Percentiles rank a stretch among this genome's conserved stretches.
These are phyloP conservation scores for Psilocybe subaeruginosa DNA, from an alignment of 768 basidiomycete species.

Conservation along the genomic window DNA sequence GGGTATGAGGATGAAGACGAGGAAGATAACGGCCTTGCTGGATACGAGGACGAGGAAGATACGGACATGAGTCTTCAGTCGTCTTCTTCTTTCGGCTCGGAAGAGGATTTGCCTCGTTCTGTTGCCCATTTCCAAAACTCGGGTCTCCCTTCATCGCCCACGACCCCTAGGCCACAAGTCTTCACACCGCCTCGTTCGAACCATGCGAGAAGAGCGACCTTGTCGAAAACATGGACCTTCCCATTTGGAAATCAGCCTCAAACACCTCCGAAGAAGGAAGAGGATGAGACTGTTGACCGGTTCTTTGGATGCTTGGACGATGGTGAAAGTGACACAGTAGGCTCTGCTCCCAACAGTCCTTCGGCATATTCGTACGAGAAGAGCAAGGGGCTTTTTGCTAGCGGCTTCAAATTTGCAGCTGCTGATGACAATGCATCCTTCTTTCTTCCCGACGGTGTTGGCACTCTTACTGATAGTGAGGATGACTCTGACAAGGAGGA, in stretches of 20 bases:
- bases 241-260: conserved; percentile 31
- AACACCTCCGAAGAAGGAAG: conserved; percentile 26
- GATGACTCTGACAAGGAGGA: conserved; percentile 46
- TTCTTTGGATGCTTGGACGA: conserved; percentile 79
- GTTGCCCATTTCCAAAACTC: conserved; percentile 28
- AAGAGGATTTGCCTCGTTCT: conserved; percentile 47
- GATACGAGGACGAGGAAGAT: conserved; percentile 77
- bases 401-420: conserved; percentile 48
- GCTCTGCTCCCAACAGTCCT: conserved; percentile 45
- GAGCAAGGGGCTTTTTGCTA: conserved; percentile 63
- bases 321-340: conserved; percentile 39
- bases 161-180: conserved; percentile 28
- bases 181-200: conserved; percentile 28
- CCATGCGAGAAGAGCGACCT: conserved; percentile 43
- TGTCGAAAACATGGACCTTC: conserved; percentile 77
- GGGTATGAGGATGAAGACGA: conserved; percentile 65
- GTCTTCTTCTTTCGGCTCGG: conserved; percentile 59
- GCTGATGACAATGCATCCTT: conserved; percentile 56
- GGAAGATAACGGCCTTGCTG: conserved; percentile 60
- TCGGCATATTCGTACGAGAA: conserved; percentile 53
- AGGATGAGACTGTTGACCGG: conserved; percentile 60
- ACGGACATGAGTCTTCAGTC: conserved; percentile 51
- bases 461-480: conserved; percentile 50
- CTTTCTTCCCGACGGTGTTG: conserved; percentile 43
- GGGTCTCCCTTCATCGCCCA: conserved; percentile 19